These are phyloP conservation scores for Thoreauomyces humboldtii DNA, from an alignment of 192 early-diverging fungal genomes.

Conservation along the genomic window DNA sequence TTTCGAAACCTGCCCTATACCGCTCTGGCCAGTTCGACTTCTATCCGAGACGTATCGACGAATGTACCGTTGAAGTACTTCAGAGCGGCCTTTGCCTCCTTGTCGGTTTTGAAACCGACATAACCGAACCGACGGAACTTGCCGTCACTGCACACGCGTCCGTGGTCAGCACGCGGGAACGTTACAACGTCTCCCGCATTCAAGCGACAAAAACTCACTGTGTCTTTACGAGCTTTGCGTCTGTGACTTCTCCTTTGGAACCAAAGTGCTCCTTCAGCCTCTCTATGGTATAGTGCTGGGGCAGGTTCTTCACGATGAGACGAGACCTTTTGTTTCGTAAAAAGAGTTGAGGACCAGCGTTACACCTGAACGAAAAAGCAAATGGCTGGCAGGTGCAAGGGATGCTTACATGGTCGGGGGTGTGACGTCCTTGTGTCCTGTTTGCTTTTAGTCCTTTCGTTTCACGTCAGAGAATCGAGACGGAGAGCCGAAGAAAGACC, in stretches of 20 bases:
- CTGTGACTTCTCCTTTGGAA: constrained; percentile 82
- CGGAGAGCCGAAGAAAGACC: too few species aligned
- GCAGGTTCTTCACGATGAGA: constrained; percentile 96
- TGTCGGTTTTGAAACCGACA: constrained; percentile 85
- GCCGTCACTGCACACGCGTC: constrained; percentile 54
- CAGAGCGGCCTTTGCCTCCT: constrained; percentile 78
- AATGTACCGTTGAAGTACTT: constrained; percentile 88
- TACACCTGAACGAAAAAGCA: too few species aligned
- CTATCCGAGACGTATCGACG: constrained; percentile 86
- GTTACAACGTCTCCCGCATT: constrained; percentile 2
- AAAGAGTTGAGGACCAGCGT: too few species aligned
- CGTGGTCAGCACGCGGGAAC: background rate
- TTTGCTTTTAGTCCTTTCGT: too few species aligned
- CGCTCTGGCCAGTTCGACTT: constrained; percentile 83
- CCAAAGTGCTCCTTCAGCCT: constrained; percentile 86
- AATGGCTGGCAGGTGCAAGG: too few species aligned
- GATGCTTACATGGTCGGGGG: too few species aligned
- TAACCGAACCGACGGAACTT: constrained; percentile 86
- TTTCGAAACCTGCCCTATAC: constrained; percentile 37
- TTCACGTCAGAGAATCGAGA: too few species aligned
- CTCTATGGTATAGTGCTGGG: constrained; percentile 81
- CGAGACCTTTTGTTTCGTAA: too few species aligned
- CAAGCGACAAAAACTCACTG: constrained; percentile 48
- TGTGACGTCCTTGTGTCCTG: too few species aligned
- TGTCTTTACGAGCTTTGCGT: constrained; percentile 84